These are phyloP conservation scores for Malassezia brasiliensis DNA, from an alignment of 1,284 basidiomycete genomes.

Conservation along the genomic window DNA sequence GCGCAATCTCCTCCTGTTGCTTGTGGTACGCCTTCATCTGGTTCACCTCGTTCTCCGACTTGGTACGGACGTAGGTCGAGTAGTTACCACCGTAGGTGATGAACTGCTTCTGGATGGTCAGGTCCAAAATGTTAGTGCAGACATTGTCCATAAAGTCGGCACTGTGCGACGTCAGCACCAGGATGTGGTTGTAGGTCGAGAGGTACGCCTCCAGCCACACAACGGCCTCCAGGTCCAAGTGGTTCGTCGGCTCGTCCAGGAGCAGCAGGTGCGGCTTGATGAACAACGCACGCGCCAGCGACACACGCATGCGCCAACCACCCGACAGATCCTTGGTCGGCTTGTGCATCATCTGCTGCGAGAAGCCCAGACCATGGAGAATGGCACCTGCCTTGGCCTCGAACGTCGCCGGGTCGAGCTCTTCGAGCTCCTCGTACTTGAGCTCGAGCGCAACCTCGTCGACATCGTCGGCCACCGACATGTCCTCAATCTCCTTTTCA, in stretches of 20 bases:
- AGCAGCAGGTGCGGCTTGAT: slow-evolving; percentile 89
- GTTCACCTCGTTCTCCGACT: slow-evolving; percentile 93
- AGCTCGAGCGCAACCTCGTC: slow-evolving; percentile 79
- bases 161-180: slow-evolving; percentile 82
- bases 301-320: slow-evolving; percentile 98
- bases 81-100: slow-evolving; percentile 92
- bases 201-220: slow-evolving; percentile 98
- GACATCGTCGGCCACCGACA: slow-evolving; percentile 76
- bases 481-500: slow-evolving; percentile 87
- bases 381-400: slow-evolving; percentile 92
- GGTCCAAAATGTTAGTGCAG: slow-evolving; percentile 87
- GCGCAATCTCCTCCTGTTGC: slow-evolving; percentile 94
- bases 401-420: slow-evolving; percentile 88
- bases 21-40: slow-evolving; percentile 98
- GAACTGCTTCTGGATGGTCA: slow-evolving; percentile 73
- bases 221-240: slow-evolving; percentile 90
- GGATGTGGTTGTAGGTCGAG: slow-evolving; percentile 94
- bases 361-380: slow-evolving; percentile 91
- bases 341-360: slow-evolving; percentile 81
- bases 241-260: slow-evolving; percentile 64
- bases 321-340: slow-evolving; percentile 97
- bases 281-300: slow-evolving; percentile 88
- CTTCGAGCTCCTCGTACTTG: slow-evolving; percentile 92
- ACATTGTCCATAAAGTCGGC: slow-evolving; percentile 92
- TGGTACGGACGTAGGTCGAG: slow-evolving; percentile 89